A percentile compares a stretch with the other conserved stretches of the same genome.
phyloP scores from a whole-genome alignment of 148 eudicot genomes.

The Rhododendron mucronatum region DNA sequence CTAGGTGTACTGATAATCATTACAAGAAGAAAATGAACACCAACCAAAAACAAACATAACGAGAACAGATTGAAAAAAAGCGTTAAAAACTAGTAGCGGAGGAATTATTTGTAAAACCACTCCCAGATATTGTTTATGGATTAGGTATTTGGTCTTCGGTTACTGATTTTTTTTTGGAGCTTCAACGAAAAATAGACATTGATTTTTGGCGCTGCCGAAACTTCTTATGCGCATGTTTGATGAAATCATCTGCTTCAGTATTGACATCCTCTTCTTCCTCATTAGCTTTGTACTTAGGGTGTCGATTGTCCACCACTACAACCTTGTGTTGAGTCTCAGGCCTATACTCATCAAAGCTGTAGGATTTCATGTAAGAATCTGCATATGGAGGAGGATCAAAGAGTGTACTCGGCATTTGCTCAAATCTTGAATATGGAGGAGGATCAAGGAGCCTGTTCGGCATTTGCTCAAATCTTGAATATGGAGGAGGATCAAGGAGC shows the following conservation, averaged over 20 bases:
- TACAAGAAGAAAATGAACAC: background rate
- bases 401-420: too few species aligned
- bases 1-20: background rate
- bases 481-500: background rate
- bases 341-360: background rate
- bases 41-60: background rate
- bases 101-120: background rate
- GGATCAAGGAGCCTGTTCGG: background rate
- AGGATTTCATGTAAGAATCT: background rate
- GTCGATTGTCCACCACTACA: background rate
- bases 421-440: background rate
- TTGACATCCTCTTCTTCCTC: conserved; percentile 15
- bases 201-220: conserved; percentile 11
- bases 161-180: background rate
- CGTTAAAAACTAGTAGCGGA: too few species aligned
- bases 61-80: background rate
- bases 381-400: background rate
- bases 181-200: background rate
- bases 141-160: background rate
- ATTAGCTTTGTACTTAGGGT: background rate
- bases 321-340: background rate
- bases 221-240: conserved; percentile 23
- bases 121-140: background rate
- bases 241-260: conserved; percentile 34
- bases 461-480: background rate